Percentiles rank a stretch among this genome's conserved stretches.
Evolutionary conservation across 768 basidiomycete species (phyloP).

Genomic region (Boletellus ananiceps): DNA sequence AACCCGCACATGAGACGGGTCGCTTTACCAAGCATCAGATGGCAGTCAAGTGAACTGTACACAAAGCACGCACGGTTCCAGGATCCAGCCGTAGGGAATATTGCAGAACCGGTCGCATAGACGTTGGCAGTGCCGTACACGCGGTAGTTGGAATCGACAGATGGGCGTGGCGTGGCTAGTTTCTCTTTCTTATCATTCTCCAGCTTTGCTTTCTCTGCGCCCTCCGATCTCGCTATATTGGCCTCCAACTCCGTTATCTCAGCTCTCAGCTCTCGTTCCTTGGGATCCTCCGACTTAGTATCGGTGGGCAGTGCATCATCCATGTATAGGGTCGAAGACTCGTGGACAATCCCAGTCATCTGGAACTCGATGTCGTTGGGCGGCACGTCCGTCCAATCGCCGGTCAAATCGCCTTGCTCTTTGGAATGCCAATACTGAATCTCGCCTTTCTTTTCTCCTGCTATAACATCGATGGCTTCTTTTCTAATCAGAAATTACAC

Average conservation of each 20-base stretch:
- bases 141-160: slow-evolving; percentile 13
- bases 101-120: slow-evolving; percentile 15
- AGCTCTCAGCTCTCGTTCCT: too few relatives aligned
- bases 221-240: too few relatives aligned
- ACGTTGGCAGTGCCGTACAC: slow-evolving; percentile 13
- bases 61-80: slow-evolving; percentile 14
- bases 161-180: neutral
- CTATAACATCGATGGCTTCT: neutral
- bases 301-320: slow-evolving; percentile 1
- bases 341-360: slow-evolving; percentile 1
- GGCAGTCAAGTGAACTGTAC: neutral
- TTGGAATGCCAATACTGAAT: slow-evolving; percentile 7
- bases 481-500: neutral
- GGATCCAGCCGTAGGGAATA: slow-evolving; percentile 16
- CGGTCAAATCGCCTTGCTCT: neutral
- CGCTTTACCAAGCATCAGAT: slow-evolving; percentile 1
- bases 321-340: slow-evolving; percentile 10
- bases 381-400: neutral
- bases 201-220: too few relatives aligned
- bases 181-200: neutral
- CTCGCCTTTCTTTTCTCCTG: neutral
- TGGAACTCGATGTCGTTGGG: neutral
- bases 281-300: neutral
- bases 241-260: too few relatives aligned
- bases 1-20: slow-evolving; percentile 13